Percentiles rank a stretch among this genome's conserved stretches.
Evolutionary conservation across 2,329 filamentous ascomycete species (phyloP).

Genomic region (Aureobasidium sp.): DNA sequence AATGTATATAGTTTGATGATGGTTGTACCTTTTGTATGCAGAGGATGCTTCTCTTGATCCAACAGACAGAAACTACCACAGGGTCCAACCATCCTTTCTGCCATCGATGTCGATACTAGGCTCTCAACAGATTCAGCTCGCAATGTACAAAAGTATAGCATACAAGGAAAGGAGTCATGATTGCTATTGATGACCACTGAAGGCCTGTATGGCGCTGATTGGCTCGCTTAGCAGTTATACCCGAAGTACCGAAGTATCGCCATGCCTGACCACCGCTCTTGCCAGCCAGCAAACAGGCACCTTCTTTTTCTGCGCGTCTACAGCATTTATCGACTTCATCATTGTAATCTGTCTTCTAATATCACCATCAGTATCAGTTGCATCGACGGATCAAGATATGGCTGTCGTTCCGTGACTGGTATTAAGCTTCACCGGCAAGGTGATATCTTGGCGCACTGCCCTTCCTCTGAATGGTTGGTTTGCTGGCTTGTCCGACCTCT

Average conservation of each 20-base stretch:
- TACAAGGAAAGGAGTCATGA: background rate
- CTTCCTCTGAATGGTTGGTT: background rate
- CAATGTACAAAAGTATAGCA: too few species aligned
- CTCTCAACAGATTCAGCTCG: background rate
- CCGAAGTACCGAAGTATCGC: background rate
- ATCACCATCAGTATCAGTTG: background rate
- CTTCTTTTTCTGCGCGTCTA: background rate
- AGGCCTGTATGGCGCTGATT: background rate
- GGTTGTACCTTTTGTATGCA: background rate
- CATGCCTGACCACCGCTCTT: background rate
- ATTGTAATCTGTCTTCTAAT: background rate
- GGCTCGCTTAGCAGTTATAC: background rate
- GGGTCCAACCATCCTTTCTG: background rate
- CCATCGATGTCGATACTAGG: background rate
- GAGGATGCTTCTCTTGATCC: too few species aligned
- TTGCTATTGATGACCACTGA: background rate
- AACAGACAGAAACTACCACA: background rate
- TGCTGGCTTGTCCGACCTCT: background rate
- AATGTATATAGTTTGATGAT: background rate
- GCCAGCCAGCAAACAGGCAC: background rate
- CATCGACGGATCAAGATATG: background rate
- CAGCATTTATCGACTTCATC: background rate
- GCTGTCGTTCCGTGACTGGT: background rate
- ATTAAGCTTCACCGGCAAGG: background rate
- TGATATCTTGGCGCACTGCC: background rate